Conservation (phyloP, 371 early-diverging fungal genomes). For the Mucor mucedo region DNA sequence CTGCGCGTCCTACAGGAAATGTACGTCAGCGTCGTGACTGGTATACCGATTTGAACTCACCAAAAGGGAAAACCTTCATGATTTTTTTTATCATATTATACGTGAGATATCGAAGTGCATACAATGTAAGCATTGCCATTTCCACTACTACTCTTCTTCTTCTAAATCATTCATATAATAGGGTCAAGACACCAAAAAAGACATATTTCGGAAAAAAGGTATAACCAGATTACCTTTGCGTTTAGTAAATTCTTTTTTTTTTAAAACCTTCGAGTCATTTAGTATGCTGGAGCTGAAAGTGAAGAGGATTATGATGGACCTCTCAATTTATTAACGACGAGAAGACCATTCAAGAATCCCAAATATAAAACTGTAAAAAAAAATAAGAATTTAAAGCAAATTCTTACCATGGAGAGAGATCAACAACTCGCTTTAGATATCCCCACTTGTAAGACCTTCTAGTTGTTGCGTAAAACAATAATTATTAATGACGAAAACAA, state of each 20-base stretch:
- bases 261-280: background rate
- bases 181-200: slow-evolving; percentile 23
- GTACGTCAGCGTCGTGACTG: slow-evolving; percentile 28
- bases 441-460: slow-evolving; percentile 69
- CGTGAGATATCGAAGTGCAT: background rate
- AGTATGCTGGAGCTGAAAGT: slow-evolving; percentile 18
- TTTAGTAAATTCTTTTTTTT: background rate
- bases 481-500: background rate
- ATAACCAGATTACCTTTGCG: background rate
- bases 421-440: slow-evolving; percentile 65
- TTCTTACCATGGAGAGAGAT: slow-evolving; percentile 72
- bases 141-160: background rate
- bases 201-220: slow-evolving; percentile 25
- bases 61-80: background rate
- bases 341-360: slow-evolving; percentile 75
- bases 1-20: slow-evolving; percentile 12
- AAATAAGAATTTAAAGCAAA: slow-evolving; percentile 80
- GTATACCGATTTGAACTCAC: background rate
- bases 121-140: background rate
- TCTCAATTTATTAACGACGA: slow-evolving; percentile 34
- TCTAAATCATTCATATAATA: slow-evolving; percentile 1
- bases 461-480: background rate
- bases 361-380: slow-evolving; percentile 70
- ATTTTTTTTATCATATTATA: background rate
- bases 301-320: slow-evolving; percentile 36